Evolutionary conservation across 495 filamentous ascomycete genomes (phyloP).

Genomic region (Thermothielavioides terrestris): DNA sequence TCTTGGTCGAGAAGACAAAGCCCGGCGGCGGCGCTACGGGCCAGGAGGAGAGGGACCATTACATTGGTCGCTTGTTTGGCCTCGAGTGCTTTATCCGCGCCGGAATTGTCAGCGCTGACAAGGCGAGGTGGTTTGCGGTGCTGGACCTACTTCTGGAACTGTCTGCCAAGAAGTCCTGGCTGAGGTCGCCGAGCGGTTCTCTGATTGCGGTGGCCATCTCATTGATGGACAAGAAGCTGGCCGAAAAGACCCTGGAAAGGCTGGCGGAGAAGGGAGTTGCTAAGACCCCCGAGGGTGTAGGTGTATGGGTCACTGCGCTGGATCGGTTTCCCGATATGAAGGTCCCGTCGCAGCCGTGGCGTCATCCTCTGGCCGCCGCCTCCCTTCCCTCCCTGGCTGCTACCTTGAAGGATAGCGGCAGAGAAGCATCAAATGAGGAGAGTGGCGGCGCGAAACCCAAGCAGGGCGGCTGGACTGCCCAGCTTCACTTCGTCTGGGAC

Average conservation of each 20-base stretch:
- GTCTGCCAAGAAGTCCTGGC: slow-evolving; percentile 66
- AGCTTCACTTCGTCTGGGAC: slow-evolving; percentile 84
- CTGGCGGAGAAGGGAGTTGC: slow-evolving; percentile 55
- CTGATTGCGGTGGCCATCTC: slow-evolving; percentile 48
- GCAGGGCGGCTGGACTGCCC: slow-evolving; percentile 62
- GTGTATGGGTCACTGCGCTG: slow-evolving; percentile 69
- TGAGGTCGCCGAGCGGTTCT: slow-evolving; percentile 78
- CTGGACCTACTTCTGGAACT: slow-evolving; percentile 52
- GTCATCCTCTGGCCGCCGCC: slow-evolving; percentile 57
- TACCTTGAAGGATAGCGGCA: slow-evolving; percentile 69
- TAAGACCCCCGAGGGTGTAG: slow-evolving; percentile 76
- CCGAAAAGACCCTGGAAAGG: slow-evolving; percentile 52
- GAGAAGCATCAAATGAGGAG: slow-evolving; percentile 42
- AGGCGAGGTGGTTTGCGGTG: slow-evolving; percentile 53
- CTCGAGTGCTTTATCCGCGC: slow-evolving; percentile 77
- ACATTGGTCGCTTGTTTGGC: slow-evolving; percentile 79
- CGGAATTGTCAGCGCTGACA: slow-evolving; percentile 53
- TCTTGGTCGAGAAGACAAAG: slow-evolving; percentile 62
- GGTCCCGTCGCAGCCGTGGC: slow-evolving; percentile 64
- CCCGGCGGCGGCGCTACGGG: slow-evolving; percentile 55
- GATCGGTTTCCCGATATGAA: slow-evolving; percentile 54
- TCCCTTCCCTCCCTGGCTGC: slow-evolving; percentile 57
- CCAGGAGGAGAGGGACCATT: slow-evolving; percentile 77
- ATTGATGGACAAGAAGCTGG: slow-evolving; percentile 44
- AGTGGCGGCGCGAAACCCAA: slow-evolving; percentile 33